These are phyloP conservation scores for Kuraishia ogatae DNA, from an alignment of 805 yeast genomes.

Conservation along the genomic window DNA sequence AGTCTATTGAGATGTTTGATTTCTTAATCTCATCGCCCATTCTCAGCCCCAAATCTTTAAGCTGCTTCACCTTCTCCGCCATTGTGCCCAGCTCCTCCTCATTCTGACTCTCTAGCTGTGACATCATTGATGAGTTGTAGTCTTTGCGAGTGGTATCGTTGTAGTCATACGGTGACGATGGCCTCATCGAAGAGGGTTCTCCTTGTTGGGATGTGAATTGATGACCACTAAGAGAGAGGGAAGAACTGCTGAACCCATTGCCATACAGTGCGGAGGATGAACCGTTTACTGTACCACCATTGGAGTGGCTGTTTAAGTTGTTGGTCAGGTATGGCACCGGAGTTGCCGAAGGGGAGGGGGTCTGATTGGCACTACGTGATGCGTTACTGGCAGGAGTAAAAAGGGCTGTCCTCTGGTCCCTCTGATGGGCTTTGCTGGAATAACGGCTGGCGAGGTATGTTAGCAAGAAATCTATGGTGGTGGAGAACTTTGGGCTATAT, in stretches of 20 bases:
- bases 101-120: conserved; percentile 58
- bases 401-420: conserved; percentile 19
- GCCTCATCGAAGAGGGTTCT: conserved; percentile 12
- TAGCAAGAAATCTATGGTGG: background rate
- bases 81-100: conserved; percentile 50
- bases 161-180: conserved; percentile 35
- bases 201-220: too few species aligned
- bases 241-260: conserved; percentile 1
- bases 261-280: conserved; percentile 1
- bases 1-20: conserved; percentile 16
- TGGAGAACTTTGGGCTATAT: background rate
- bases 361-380: conserved; percentile 7
- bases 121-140: conserved; percentile 42
- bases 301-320: background rate
- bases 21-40: conserved; percentile 58
- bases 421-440: conserved; percentile 20
- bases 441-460: conserved; percentile 15
- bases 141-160: conserved; percentile 16
- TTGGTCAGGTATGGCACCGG: conserved; percentile 1
- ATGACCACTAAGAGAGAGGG: background rate
- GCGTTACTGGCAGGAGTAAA: conserved; percentile 9
- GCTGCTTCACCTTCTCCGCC: conserved; percentile 41
- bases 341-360: conserved; percentile 8
- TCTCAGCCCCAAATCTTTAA: conserved; percentile 45
- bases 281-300: background rate